phyloP scores from a whole-genome alignment of 2,329 filamentous ascomycete genomes.

The Exophiala mesophila region DNA sequence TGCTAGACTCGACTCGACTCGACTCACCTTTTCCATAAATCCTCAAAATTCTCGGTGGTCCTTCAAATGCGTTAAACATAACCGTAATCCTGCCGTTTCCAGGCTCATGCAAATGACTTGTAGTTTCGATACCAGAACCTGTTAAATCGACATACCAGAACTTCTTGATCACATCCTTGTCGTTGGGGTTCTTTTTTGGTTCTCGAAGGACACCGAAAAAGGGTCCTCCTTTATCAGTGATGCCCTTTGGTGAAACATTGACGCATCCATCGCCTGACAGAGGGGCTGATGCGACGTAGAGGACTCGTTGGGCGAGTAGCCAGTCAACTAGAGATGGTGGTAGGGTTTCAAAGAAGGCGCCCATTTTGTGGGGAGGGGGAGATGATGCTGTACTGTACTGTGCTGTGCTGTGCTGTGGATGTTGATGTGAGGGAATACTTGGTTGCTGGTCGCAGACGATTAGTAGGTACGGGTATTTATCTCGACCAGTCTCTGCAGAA shows the following conservation, averaged over 20 bases:
- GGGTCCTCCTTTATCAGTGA: constrained; percentile 68
- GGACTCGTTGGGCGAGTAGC: constrained; percentile 64
- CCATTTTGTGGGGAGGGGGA: constrained; percentile 41
- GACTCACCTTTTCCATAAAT: constrained; percentile 25
- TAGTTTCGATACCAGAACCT: constrained; percentile 71
- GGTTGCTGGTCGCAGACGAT: too few relatives aligned
- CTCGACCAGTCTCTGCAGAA: too few relatives aligned
- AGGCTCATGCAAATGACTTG: constrained; percentile 65
- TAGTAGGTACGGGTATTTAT: too few relatives aligned
- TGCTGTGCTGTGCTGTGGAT: too few relatives aligned
- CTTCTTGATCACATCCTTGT: constrained; percentile 17
- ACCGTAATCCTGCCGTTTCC: constrained; percentile 66
- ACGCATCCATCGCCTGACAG: constrained; percentile 59
- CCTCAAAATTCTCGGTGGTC: constrained; percentile 57
- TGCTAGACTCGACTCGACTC: neutral
- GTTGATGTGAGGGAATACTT: too few relatives aligned
- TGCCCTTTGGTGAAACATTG: constrained; percentile 67
- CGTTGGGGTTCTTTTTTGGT: neutral
- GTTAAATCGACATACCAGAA: constrained; percentile 40
- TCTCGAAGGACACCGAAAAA: constrained; percentile 28
- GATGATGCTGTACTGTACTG: too few relatives aligned
- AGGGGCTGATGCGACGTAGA: constrained; percentile 71
- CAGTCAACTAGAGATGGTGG: constrained; percentile 55
- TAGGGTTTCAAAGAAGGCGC: constrained; percentile 55
- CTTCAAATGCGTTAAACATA: constrained; percentile 65